Percentiles rank a stretch among this genome's conserved stretches.
Evolutionary conservation across 1,139 yeast species (phyloP).

Genomic region (Nakaseomyces kungkrabaensis): DNA sequence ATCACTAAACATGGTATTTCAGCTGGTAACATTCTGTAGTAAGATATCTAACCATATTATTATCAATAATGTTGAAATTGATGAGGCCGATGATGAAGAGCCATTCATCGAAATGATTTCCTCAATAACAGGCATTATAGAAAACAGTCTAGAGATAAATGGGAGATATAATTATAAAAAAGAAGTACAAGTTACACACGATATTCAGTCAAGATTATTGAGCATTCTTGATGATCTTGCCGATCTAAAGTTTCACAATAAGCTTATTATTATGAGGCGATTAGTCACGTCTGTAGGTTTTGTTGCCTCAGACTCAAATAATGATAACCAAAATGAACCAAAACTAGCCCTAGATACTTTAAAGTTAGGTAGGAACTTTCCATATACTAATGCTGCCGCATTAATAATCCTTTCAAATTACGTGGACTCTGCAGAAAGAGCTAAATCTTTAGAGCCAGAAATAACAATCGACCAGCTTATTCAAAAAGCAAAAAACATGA

Average conservation of each 20-base stretch:
- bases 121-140: constrained; percentile 7
- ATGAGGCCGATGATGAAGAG: constrained; percentile 6
- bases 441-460: constrained; percentile 8
- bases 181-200: constrained; percentile 2
- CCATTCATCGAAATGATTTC: not conserved
- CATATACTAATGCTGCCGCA: constrained; percentile 15
- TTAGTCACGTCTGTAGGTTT: constrained; percentile 13
- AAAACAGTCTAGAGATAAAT: constrained; percentile 11
- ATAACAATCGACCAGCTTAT: constrained; percentile 12
- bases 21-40: constrained; percentile 11
- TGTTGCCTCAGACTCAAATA: constrained; percentile 12
- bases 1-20: constrained; percentile 7
- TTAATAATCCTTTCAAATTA: constrained; percentile 23
- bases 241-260: constrained; percentile 10
- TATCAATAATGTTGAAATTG: constrained; percentile 1
- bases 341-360: not conserved
- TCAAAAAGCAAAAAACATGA: constrained; percentile 9
- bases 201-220: constrained; percentile 15
- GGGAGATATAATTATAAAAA: constrained; percentile 10
- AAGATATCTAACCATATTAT: constrained; percentile 9
- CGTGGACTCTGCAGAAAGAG: constrained; percentile 16
- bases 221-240: constrained; percentile 12
- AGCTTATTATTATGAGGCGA: constrained; percentile 18
- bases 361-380: not conserved
- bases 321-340: constrained; percentile 11